Percentiles rank a stretch among this genome's conserved stretches.
These are phyloP conservation scores for Syzygium aromaticum DNA, from an alignment of 345 rosid genomes.

Conservation along the genomic window DNA sequence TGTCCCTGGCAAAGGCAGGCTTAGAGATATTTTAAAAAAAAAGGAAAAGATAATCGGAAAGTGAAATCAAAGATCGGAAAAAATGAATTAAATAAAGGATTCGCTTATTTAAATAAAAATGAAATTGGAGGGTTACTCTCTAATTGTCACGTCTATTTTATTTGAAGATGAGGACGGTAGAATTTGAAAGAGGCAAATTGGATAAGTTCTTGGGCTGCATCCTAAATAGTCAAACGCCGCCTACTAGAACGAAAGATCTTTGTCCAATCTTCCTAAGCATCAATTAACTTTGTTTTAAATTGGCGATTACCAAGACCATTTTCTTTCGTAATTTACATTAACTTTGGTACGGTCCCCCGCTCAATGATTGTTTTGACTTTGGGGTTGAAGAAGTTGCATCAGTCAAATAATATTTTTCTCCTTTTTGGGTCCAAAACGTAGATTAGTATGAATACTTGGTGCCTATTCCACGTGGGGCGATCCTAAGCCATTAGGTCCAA, in stretches of 20 bases:
- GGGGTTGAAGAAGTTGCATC: neutral
- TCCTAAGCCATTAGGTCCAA: neutral
- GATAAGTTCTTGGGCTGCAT: neutral
- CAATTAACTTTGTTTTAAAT: neutral
- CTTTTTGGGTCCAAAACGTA: neutral
- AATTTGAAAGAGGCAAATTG: neutral
- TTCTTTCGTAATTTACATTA: neutral
- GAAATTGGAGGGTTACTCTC: neutral
- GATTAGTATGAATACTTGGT: neutral
- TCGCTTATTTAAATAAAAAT: neutral
- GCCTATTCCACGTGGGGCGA: neutral
- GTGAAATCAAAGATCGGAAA: neutral
- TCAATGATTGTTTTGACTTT: neutral
- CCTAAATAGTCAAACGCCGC: neutral
- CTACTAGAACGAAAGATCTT: neutral
- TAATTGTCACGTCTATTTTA: neutral
- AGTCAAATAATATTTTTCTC: neutral
- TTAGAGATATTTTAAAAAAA: no score
- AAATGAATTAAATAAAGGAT: neutral
- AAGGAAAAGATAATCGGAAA: neutral
- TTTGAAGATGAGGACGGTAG: neutral
- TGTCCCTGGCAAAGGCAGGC: neutral
- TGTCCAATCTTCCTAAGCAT: neutral
- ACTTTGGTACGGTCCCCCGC: neutral
- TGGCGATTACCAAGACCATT: neutral